These are phyloP conservation scores for Syzygium aqueum DNA, from an alignment of 345 rosid genomes.

Conservation along the genomic window DNA sequence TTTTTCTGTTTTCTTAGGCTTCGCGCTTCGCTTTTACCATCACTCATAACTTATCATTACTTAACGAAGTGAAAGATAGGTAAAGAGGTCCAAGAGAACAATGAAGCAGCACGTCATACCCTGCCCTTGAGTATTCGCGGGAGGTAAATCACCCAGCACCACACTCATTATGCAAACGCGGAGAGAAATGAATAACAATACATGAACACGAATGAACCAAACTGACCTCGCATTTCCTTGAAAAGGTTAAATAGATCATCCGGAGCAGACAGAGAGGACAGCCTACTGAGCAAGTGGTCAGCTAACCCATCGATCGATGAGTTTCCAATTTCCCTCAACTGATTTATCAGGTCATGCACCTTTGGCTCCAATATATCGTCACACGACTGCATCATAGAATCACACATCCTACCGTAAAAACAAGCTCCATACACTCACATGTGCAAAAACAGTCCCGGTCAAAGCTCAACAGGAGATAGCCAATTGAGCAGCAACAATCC, in stretches of 20 bases:
- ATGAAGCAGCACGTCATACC: background rate
- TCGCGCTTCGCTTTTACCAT: background rate
- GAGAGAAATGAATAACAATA: background rate
- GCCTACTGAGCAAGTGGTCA: conserved; percentile 51
- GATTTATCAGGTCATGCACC: conserved; percentile 57
- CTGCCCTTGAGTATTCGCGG: background rate
- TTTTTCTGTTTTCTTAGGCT: background rate
- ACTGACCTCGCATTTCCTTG: conserved; percentile 71
- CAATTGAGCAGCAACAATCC: background rate
- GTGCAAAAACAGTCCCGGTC: background rate
- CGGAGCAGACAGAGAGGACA: conserved; percentile 59
- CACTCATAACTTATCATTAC: background rate
- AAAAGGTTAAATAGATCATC: conserved; percentile 83
- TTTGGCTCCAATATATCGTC: conserved; percentile 82
- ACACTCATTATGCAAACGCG: background rate
- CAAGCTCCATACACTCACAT: background rate
- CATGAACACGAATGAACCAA: background rate
- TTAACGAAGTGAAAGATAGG: background rate
- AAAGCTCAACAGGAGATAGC: background rate
- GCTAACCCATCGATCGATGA: conserved; percentile 54
- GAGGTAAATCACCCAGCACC: background rate
- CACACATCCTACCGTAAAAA: background rate
- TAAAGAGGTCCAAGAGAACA: background rate
- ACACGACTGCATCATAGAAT: conserved; percentile 44
- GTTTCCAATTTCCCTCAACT: conserved; percentile 59